These are phyloP conservation scores for Aspergillus olivimuriae DNA, from an alignment of 495 filamentous ascomycete species.

Conservation along the genomic window DNA sequence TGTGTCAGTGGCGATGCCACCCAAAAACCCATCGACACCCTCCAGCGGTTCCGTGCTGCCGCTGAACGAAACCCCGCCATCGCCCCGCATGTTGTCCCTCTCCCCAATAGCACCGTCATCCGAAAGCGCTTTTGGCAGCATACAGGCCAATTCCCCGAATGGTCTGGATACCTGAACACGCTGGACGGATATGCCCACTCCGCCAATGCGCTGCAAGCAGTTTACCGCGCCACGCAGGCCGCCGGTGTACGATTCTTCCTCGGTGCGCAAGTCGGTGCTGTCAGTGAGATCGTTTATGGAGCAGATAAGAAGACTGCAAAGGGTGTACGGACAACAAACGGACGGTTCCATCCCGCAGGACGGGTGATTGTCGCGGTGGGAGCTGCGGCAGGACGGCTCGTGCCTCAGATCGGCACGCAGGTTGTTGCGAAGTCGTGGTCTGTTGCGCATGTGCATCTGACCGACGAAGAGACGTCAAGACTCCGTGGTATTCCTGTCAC, in stretches of 20 bases:
- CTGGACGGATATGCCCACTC: conserved; percentile 49
- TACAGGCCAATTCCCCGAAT: conserved; percentile 41
- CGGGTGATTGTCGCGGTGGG: conserved; percentile 40
- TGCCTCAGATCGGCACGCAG: conserved; percentile 33
- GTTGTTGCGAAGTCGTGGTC: conserved; percentile 46
- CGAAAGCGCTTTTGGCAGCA: conserved; percentile 36
- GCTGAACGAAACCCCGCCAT: conserved; percentile 30
- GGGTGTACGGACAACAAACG: conserved; percentile 31
- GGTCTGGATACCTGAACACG: conserved; percentile 50
- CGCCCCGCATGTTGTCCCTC: conserved; percentile 25
- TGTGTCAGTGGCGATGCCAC: conserved; percentile 41
- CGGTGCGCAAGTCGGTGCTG: conserved; percentile 20
- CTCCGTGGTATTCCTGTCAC: conserved; percentile 50
- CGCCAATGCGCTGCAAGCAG: conserved; percentile 32
- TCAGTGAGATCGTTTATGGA: no score
- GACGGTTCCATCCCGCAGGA: conserved; percentile 27
- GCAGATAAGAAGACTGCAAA: conserved; percentile 21
- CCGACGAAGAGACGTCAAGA: conserved; percentile 39
- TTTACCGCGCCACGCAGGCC: conserved; percentile 20
- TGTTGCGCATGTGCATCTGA: conserved; percentile 49
- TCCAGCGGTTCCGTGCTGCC: conserved; percentile 38
- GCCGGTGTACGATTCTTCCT: conserved; percentile 33
- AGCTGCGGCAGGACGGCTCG: conserved; percentile 29
- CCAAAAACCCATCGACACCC: conserved; percentile 38
- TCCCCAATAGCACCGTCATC: conserved; percentile 32